Percentiles rank a stretch among this genome's conserved stretches.
These are phyloP conservation scores for Hyaloscypha finlandica DNA, from an alignment of 495 filamentous ascomycete species.

Conservation along the genomic window DNA sequence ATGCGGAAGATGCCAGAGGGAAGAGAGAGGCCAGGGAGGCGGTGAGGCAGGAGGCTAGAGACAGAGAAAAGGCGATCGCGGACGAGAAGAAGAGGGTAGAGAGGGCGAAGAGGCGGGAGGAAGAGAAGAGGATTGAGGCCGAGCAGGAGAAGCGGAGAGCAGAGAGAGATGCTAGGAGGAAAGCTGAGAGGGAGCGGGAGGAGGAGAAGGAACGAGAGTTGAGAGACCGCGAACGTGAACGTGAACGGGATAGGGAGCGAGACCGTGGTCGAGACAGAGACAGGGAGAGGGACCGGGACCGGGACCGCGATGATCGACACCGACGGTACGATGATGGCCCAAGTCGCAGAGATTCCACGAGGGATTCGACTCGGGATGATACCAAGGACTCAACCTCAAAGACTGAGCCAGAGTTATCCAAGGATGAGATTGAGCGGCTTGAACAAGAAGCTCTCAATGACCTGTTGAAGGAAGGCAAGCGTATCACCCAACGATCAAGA, in stretches of 20 bases:
- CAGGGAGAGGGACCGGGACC: slow-evolving; percentile 30
- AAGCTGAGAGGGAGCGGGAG: slow-evolving; percentile 32
- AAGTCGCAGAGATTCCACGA: slow-evolving; percentile 6
- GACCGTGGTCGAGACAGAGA: slow-evolving; percentile 38
- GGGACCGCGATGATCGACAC: slow-evolving; percentile 31
- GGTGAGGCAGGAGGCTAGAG: slow-evolving; percentile 62
- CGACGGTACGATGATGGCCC: slow-evolving; percentile 22
- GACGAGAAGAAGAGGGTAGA: slow-evolving; percentile 68
- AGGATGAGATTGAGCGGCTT: slow-evolving; percentile 54
- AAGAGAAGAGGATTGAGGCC: slow-evolving; percentile 44
- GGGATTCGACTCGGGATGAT: slow-evolving; percentile 13
- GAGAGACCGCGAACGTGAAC: slow-evolving; percentile 36
- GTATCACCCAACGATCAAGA: slow-evolving; percentile 41
- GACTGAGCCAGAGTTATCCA: slow-evolving; percentile 48
- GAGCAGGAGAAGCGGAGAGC: slow-evolving; percentile 59
- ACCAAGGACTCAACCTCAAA: slow-evolving; percentile 22
- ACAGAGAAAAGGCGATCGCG: slow-evolving; percentile 61
- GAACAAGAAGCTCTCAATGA: slow-evolving; percentile 57
- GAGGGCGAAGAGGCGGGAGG: slow-evolving; percentile 61
- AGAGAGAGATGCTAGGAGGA: slow-evolving; percentile 36
- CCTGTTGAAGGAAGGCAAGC: slow-evolving; percentile 55
- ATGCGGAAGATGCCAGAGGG: slow-evolving; percentile 67
- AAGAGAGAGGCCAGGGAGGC: slow-evolving; percentile 56
- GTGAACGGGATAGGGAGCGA: slow-evolving; percentile 28
- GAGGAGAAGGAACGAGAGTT: slow-evolving; percentile 35